Evolutionary conservation across 176 grass and related monocot species (phyloP), one percentile per base, ranked within the genome.

Genomic region (Neostapfia colusana): DNA sequence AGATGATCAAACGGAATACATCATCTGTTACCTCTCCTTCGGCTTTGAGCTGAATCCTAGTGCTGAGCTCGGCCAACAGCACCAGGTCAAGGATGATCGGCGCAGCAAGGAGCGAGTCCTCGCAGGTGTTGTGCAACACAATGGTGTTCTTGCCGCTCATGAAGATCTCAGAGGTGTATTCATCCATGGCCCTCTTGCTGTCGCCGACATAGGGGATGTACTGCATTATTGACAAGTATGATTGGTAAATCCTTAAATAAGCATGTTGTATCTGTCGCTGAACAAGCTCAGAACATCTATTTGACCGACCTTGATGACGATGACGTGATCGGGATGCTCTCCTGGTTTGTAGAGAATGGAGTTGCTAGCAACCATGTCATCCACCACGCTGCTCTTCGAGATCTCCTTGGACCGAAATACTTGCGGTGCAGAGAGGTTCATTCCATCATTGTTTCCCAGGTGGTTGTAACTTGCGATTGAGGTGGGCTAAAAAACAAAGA

Each of bases 391-490:
- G 27, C 95, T 98, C 76, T 98, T 98, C 12, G 95, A 98, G 65
- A 98, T 98, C 85, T 98, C 95, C 85, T 98, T 98, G 38, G 95
- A 98, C 56, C 91, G 76, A 63, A 98, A 98, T 34, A 89, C 92
- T 79, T 98, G 91, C 5, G 95, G 95, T 16, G 95, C 95, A 1
- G 91, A 98, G 4, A 98, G 91, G 62, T 98, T 98, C 91, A 94
- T 82, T 7, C 95, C 91, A 26, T 98, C 95, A 28, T 98, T 98
- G 84, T 98, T 98, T 4, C 95, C 95, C 18, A 98, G 39, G 78
- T 98, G 95, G 26, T 98, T 98, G 87, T 98, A 98, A 78, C 95
- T 98, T 24, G 94, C 95, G 83, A 98, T 98, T 23, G 91, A 92
- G 10, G 95, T 98, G 6, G 95, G 95, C 95, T 98, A 54, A 53